Conservation (phyloP, 1,284 basidiomycete species). For the Sanguinoderma infundibulare region DNA sequence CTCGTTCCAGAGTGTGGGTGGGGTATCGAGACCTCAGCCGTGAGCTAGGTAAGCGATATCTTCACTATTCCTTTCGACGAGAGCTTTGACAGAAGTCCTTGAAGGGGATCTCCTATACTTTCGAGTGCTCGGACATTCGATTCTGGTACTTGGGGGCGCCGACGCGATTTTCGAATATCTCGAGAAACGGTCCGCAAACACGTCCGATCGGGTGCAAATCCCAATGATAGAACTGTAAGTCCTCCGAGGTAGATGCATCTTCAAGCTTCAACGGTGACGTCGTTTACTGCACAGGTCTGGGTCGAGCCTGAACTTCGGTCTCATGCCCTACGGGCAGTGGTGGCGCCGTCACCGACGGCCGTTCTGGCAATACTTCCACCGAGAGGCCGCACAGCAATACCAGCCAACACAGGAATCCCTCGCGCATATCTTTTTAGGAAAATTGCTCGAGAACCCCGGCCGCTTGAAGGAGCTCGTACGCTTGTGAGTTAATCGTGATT, state of each 20-base stretch:
- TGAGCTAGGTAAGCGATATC: background rate
- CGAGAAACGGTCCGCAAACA: conserved; percentile 11
- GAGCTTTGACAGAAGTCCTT: background rate
- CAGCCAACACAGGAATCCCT: background rate
- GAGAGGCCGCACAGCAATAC: background rate
- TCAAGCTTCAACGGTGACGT: background rate
- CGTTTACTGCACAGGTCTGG: background rate
- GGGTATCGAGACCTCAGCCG: background rate
- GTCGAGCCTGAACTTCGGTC: background rate
- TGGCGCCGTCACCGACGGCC: conserved; percentile 1
- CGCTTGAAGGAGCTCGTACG: background rate
- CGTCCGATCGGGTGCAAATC: conserved; percentile 1
- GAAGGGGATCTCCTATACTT: background rate
- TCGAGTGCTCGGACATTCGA: background rate
- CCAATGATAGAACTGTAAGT: background rate
- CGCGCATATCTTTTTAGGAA: background rate
- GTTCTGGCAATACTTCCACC: conserved; percentile 13
- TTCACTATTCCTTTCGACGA: too few species aligned
- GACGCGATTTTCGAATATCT: conserved; percentile 14
- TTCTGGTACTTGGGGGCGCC: conserved; percentile 16
- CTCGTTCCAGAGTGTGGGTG: background rate
- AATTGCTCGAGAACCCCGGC: background rate
- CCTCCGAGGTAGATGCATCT: background rate
- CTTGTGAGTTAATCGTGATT: background rate
- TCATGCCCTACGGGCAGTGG: conserved; percentile 3